phyloP scores from a whole-genome alignment of 1,284 basidiomycete genomes.

The Trametes sp. region DNA sequence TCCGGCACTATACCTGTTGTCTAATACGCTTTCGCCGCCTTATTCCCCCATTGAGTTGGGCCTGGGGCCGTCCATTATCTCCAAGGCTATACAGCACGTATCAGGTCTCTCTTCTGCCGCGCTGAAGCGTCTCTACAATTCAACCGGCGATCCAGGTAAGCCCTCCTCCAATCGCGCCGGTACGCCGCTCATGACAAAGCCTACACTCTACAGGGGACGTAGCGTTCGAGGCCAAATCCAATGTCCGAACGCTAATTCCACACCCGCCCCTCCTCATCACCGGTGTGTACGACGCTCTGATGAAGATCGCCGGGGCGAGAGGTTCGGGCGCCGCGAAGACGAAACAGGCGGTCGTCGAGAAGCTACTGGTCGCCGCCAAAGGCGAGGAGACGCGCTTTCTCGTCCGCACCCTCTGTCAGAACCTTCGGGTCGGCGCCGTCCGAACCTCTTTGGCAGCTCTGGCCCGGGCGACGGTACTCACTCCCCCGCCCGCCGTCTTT shows the following conservation, averaged over 20 bases:
- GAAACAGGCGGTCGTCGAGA: conserved; percentile 84
- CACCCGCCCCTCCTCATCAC: conserved; percentile 74
- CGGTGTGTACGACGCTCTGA: conserved; percentile 69
- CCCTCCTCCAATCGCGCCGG: conserved; percentile 13
- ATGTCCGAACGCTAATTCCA: conserved; percentile 77
- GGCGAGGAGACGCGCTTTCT: conserved; percentile 91
- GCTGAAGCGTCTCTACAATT: conserved; percentile 70
- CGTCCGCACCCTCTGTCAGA: conserved; percentile 82
- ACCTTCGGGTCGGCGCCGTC: conserved; percentile 90
- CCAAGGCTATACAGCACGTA: conserved; percentile 82
- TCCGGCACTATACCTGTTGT: conserved; percentile 88
- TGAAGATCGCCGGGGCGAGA: conserved; percentile 71
- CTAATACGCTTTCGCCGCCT: conserved; percentile 85
- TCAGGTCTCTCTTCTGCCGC: conserved; percentile 78
- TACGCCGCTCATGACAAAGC: conserved; percentile 8
- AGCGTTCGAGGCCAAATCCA: conserved; percentile 84
- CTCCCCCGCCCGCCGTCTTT: conserved; percentile 47
- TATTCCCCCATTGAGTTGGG: conserved; percentile 82
- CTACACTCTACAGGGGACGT: conserved; percentile 65
- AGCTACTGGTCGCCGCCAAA: conserved; percentile 81
- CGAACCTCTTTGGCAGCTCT: conserved; percentile 85
- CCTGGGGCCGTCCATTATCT: conserved; percentile 79
- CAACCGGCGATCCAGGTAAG: conserved; percentile 68
- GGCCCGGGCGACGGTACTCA: conserved; percentile 81
- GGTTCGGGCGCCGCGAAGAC: conserved; percentile 79